Conservation (phyloP, 176 grass and related monocot genomes). For the Eragrostis nindensis region DNA sequence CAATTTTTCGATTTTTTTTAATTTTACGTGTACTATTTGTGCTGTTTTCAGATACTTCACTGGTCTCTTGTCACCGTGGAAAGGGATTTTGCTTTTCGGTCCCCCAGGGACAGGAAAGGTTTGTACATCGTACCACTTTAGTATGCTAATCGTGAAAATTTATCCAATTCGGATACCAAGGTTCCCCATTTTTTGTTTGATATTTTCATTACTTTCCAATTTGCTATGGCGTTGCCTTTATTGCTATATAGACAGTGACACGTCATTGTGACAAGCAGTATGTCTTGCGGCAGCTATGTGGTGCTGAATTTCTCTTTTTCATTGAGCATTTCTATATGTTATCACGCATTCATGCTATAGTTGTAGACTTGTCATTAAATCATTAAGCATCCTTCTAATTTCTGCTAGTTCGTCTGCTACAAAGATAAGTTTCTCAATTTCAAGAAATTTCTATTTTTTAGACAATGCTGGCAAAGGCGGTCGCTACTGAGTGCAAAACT, state of each 20-base stretch:
- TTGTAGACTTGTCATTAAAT: neutral
- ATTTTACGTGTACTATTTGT: neutral
- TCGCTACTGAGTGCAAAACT: conserved; percentile 95
- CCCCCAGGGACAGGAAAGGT: conserved; percentile 67
- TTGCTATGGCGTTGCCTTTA: neutral
- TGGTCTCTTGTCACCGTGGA: conserved; percentile 59
- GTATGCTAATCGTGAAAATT: conserved; percentile 27
- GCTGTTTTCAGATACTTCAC: conserved; percentile 61
- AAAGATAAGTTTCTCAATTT: neutral
- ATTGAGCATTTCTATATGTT: neutral
- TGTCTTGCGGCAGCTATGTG: neutral
- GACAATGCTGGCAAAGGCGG: conserved; percentile 97
- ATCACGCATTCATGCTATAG: neutral
- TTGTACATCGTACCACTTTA: conserved; percentile 3
- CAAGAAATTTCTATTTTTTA: conserved; percentile 43
- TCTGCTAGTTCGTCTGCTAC: neutral
- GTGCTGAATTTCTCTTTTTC: neutral
- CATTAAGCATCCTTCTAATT: neutral
- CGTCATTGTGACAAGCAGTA: neutral
- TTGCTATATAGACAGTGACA: neutral
- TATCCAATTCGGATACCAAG: neutral
- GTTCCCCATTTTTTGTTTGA: neutral
- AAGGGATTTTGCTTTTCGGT: conserved; percentile 65
- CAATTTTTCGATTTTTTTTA: neutral
- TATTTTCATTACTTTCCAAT: neutral